These are phyloP conservation scores for Pyrus hybrid DNA, from an alignment of 331 rosid species.

Conservation along the genomic window DNA sequence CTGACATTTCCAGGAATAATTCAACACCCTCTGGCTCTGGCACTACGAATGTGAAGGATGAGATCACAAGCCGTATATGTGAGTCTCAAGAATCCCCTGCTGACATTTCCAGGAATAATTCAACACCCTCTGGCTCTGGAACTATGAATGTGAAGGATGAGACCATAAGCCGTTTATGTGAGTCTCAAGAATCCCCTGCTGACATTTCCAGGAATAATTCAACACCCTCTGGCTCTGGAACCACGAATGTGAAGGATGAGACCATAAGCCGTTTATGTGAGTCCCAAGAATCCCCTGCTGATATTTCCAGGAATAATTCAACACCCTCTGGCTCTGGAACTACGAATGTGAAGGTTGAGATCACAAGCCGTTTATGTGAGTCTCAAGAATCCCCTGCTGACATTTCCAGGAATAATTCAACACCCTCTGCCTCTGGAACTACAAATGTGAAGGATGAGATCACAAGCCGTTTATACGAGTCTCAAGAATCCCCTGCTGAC, in stretches of 20 bases:
- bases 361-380: too few species aligned
- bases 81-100: constrained; percentile 33
- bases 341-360: too few species aligned
- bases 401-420: background rate
- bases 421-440: background rate
- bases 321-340: background rate
- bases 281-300: background rate
- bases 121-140: too few species aligned
- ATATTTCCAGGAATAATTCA: constrained; percentile 3
- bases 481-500: constrained; percentile 36
- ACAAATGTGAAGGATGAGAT: constrained; percentile 24
- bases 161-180: constrained; percentile 17
- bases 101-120: background rate
- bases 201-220: background rate
- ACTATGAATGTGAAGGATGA: background rate
- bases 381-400: constrained; percentile 5
- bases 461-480: constrained; percentile 18
- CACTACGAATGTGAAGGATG: background rate
- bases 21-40: constrained; percentile 6
- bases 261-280: too few species aligned
- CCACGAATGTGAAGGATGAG: too few species aligned
- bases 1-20: constrained; percentile 19
- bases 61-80: constrained; percentile 15
- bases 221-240: too few species aligned
- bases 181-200: constrained; percentile 30